Evolutionary conservation across 2,329 filamentous ascomycete species (phyloP), one percentile per base, ranked within the genome.

Genomic region (Calonectria henricotiae): DNA sequence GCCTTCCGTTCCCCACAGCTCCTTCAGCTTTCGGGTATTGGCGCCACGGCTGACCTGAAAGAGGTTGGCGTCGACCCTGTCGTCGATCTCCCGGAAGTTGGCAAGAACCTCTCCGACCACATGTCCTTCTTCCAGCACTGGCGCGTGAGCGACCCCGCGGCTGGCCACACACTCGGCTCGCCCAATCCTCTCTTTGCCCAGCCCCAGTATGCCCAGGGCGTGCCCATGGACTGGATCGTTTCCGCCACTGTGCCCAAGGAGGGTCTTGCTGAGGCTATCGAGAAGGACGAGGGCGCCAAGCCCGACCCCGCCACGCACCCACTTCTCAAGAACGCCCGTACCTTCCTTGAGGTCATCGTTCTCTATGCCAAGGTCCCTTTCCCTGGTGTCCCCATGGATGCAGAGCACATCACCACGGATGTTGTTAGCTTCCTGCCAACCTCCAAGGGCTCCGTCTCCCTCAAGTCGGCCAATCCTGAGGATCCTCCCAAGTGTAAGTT

Each of bases 1-100:
- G 78, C 84, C 5, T 84, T 85, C 75, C 85, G 86, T 68, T 84
- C 83, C 0, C 86, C 86, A 4, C 82, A 86, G 39, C 78, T 88
- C 39, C 81, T 88, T 7, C 84, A 86, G 75, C 80, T 86, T 5
- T 86, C 83, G 8, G 86, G 86, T 47, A 82, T 89, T 43, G 86
- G 86, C 0, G 79, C 83, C 0, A 75, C 78, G 0, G 73, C 76
- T 0, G 81, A 84, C 12, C 80, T 89, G 0, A 46, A 81, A 9
- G 74, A 80, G 17, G 79, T 84, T 71, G 77, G 82, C 8, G 87
- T 89, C 32, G 71, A 81, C 27, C 43, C 62, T 25, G 30, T 73
- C 1, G 20, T 83, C 7, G 81, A 86, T 55, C 80, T 85, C 0
- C 83, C 84, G 0, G 87, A 87, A 1, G 88, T 89, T 1, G 88